Base-by-base conservation (phyloP, 2,329 filamentous ascomycete genomes). In the Apiospora marii region DNA sequence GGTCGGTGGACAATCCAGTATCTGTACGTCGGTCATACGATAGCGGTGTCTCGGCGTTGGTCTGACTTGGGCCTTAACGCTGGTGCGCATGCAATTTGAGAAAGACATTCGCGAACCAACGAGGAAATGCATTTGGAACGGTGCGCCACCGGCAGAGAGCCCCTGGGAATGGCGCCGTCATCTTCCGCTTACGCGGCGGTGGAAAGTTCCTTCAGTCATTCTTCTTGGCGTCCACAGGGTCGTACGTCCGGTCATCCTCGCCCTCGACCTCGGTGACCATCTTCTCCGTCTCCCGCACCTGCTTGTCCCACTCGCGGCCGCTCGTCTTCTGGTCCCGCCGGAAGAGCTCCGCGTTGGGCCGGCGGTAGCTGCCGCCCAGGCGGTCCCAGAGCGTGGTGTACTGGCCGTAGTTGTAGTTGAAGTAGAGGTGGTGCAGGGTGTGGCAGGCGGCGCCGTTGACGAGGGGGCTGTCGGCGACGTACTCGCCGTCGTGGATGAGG, bases 371-470 rank as follows among this genome's bases (percentile, higher is more conserved):
- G 73, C 93, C 93, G 71, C 94, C 94, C 27, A 98, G 83, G 70
- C 95, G 92, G 82, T 98, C 95, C 93, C 95, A 98, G 27, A 96
- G 86, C 0, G 95, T 98, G 22, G 94, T 96, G 85, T 95, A 98
- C 82, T 98, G 95, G 73, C 95, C 95, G 79, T 97, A 98, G 85
- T 98, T 98, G 87, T 93, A 94, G 85, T 93, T 93, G 86, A 94
- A 94, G 83, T 94, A 93, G 51, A 95, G 83, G 81, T 98, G 96
- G 83, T 98, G 96, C 88, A 95, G 90, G 30, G 93, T 94, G 83
- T 98, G 96, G 87, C 96, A 98, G 41, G 96, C 96, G 16, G 96
- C 95, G 70, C 96, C 96, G 81, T 98, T 98, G 84, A 98, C 91
- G 77, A 98, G 83, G n/a, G 94, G 93, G 79, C 92, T 94, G 84